Evolutionary conservation across 345 rosid species (phyloP).

Genomic region (Sisymbrium altissimum): DNA sequence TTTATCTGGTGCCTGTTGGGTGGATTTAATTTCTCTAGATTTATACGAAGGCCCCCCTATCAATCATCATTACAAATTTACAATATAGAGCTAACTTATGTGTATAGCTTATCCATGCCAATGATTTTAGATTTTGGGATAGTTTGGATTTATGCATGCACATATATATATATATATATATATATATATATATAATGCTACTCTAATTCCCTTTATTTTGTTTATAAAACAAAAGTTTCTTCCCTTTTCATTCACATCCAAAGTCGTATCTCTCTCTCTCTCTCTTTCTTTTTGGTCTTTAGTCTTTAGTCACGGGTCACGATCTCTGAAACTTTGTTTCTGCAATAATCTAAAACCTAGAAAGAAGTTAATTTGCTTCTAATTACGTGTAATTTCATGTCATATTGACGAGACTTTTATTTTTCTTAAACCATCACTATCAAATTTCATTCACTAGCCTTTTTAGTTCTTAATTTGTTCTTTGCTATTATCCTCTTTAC

Average conservation of each 20-base stretch:
- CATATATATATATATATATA: not conserved
- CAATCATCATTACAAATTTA: not conserved
- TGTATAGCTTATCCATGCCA: not conserved
- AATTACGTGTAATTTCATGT: slow-evolving; percentile 26
- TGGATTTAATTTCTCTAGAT: not conserved
- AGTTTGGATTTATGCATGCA: slow-evolving; percentile 1
- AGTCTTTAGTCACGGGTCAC: slow-evolving; percentile 6
- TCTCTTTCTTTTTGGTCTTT: not conserved
- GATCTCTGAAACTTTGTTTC: slow-evolving; percentile 20
- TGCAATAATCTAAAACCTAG: slow-evolving; percentile 16
- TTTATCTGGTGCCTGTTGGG: not conserved
- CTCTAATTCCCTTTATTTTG: not conserved
- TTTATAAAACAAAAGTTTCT: not conserved
- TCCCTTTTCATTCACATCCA: slow-evolving; percentile 15
- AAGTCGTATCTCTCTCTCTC: not conserved
- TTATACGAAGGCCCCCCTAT: not conserved
- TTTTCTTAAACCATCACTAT: slow-evolving; percentile 26
- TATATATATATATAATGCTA: not conserved
- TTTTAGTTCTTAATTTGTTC: slow-evolving; percentile 1
- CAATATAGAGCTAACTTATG: not conserved
- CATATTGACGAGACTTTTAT: slow-evolving; percentile 25
- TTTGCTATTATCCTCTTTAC: slow-evolving; percentile 3
- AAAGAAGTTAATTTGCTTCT: slow-evolving; percentile 21
- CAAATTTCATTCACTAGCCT: slow-evolving; percentile 1
- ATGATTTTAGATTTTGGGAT: not conserved